Percentiles rank a stretch among this genome's conserved stretches.
Evolutionary conservation across 176 grass and related monocot genomes (phyloP).

Genomic region (Avena atlantica): DNA sequence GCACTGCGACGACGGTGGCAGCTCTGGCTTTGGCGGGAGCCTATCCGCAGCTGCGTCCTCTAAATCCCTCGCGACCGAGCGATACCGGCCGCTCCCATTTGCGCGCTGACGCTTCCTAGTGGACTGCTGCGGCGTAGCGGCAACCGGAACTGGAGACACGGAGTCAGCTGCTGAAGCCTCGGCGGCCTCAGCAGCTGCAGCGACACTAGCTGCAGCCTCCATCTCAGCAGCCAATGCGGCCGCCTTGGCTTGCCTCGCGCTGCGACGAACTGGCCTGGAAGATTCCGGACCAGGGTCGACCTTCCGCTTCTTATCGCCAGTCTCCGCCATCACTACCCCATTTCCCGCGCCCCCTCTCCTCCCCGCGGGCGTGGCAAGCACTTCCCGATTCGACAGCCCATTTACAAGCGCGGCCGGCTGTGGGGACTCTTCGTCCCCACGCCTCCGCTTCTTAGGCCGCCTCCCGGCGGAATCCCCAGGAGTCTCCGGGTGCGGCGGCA

Average conservation of each 20-base stretch:
- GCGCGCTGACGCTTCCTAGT: conserved; percentile 36
- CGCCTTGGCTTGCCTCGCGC: conserved; percentile 74
- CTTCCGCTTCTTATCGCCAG: conserved; percentile 41
- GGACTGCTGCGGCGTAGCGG: conserved; percentile 30
- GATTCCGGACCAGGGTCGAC: conserved; percentile 31
- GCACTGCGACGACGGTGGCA: conserved; percentile 71
- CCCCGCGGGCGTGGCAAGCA: conserved; percentile 23
- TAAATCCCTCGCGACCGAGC: conserved; percentile 47
- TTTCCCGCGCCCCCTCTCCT: not conserved
- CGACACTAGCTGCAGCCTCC: conserved; percentile 42
- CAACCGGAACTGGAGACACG: not conserved
- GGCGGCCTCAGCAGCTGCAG: conserved; percentile 45
- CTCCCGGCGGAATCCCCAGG: conserved; percentile 2
- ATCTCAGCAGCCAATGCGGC: conserved; percentile 37
- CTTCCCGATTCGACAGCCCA: not conserved
- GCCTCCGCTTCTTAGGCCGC: conserved; percentile 64
- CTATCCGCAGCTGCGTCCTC: conserved; percentile 38
- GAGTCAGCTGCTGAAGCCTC: not conserved
- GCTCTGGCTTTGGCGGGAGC: conserved; percentile 53
- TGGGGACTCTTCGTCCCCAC: conserved; percentile 28
- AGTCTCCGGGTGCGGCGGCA: conserved; percentile 31
- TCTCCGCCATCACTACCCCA: not conserved
- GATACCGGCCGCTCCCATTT: conserved; percentile 21
- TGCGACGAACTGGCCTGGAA: conserved; percentile 61
- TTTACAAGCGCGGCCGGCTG: not conserved